These are phyloP conservation scores for Corniculantispora saksenae DNA, from an alignment of 2,329 filamentous ascomycete species.

Conservation along the genomic window DNA sequence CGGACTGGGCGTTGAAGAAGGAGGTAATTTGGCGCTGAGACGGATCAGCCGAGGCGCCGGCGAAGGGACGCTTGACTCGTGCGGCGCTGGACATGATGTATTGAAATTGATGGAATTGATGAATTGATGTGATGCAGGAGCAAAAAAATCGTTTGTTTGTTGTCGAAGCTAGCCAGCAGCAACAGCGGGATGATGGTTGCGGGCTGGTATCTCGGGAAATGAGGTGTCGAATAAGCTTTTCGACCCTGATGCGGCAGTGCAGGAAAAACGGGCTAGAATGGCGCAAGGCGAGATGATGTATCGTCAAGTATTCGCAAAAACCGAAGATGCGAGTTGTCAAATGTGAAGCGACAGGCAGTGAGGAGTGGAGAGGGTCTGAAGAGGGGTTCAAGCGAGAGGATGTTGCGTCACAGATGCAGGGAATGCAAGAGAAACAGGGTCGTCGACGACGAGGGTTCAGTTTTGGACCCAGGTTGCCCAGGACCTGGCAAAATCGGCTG, in stretches of 20 bases:
- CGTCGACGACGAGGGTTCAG: not conserved
- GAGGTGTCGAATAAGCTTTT: slow-evolving; percentile 2
- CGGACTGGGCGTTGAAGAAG: slow-evolving; percentile 52
- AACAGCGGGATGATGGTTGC: not conserved
- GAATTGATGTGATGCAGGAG: slow-evolving; percentile 9
- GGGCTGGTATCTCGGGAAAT: not conserved
- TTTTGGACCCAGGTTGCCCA: not conserved
- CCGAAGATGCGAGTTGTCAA: not conserved
- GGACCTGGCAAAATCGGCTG: slow-evolving; percentile 6
- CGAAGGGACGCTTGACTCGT: slow-evolving; percentile 61
- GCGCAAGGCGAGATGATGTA: not conserved
- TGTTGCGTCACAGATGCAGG: slow-evolving; percentile 20
- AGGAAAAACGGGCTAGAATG: too few relatives aligned
- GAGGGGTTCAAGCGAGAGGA: not conserved
- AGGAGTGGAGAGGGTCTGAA: slow-evolving; percentile 16
- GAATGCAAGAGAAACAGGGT: slow-evolving; percentile 9
- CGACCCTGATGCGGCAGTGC: not conserved
- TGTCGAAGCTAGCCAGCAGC: slow-evolving; percentile 17
- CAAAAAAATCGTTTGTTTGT: not conserved
- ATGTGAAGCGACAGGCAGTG: not conserved
- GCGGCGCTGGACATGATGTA: slow-evolving; percentile 52
- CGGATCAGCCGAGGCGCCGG: slow-evolving; percentile 58
- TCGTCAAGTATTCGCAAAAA: not conserved
- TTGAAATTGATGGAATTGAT: slow-evolving; percentile 7
- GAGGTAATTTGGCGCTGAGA: slow-evolving; percentile 64